These are phyloP conservation scores for Microthyrium microscopicum DNA, from an alignment of 2,329 filamentous ascomycete species.

Conservation along the genomic window DNA sequence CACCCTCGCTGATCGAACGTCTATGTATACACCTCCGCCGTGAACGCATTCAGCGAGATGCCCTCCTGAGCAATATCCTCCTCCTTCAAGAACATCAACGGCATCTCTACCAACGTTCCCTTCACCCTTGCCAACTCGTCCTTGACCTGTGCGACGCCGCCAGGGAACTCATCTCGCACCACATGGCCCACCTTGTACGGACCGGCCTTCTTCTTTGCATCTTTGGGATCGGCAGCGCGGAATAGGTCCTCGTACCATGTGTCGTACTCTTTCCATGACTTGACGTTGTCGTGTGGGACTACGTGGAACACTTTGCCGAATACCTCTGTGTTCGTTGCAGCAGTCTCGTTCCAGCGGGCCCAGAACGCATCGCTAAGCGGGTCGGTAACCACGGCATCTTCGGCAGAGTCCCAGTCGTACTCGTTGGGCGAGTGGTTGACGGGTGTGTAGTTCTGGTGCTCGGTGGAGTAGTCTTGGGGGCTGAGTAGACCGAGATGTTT, in stretches of 20 bases:
- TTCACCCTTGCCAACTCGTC: constrained; percentile 59
- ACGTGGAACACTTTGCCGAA: constrained; percentile 71
- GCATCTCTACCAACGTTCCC: constrained; percentile 62
- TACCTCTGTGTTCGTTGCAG: constrained; percentile 60
- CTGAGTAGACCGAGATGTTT: constrained; percentile 78
- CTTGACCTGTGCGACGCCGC: constrained; percentile 32
- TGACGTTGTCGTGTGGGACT: constrained; percentile 52
- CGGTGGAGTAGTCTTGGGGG: constrained; percentile 50
- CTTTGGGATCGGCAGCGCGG: constrained; percentile 23
- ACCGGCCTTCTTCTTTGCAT: constrained; percentile 22
- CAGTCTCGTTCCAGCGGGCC: constrained; percentile 55
- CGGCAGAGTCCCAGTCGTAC: constrained; percentile 28
- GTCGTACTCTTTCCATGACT: constrained; percentile 58
- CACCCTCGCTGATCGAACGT: too few species aligned
- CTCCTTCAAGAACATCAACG: constrained; percentile 68
- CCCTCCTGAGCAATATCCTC: constrained; percentile 78
- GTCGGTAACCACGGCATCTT: constrained; percentile 48
- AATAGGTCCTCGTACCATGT: constrained; percentile 54
- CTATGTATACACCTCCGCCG: constrained; percentile 32
- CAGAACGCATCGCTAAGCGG: constrained; percentile 54
- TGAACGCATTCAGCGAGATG: constrained; percentile 36
- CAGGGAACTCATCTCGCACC: constrained; percentile 37
- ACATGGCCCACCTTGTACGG: constrained; percentile 77
- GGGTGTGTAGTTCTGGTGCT: constrained; percentile 40
- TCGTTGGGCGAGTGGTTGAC: constrained; percentile 35